These are phyloP conservation scores for Lipomyces spencermartinsiae DNA, from an alignment of 805 yeast genomes.

Conservation along the genomic window DNA sequence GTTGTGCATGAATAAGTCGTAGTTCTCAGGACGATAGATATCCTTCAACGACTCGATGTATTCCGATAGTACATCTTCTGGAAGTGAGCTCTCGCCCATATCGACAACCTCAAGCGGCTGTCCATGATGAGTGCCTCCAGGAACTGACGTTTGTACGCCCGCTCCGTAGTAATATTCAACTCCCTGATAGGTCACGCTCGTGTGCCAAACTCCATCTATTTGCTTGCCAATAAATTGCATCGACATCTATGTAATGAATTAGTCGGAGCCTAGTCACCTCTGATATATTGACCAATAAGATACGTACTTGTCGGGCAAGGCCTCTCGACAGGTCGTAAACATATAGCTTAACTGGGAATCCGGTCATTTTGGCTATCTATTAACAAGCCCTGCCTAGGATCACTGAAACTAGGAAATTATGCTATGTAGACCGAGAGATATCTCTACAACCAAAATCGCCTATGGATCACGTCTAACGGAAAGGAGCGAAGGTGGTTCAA, in stretches of 20 bases:
- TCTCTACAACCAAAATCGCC: background rate
- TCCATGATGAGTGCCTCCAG: conserved; percentile 68
- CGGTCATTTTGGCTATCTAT: conserved; percentile 13
- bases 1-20: conserved; percentile 66
- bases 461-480: background rate
- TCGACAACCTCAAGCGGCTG: conserved; percentile 59
- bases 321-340: conserved; percentile 71
- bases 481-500: background rate
- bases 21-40: conserved; percentile 55
- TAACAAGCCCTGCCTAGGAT: too few relatives aligned
- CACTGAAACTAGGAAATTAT: too few relatives aligned
- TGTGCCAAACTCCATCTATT: conserved; percentile 70
- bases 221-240: conserved; percentile 58
- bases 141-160: conserved; percentile 57
- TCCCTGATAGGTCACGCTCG: conserved; percentile 60
- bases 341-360: conserved; percentile 56
- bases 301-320: conserved; percentile 55
- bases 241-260: conserved; percentile 42
- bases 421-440: background rate
- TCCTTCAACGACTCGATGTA: conserved; percentile 58
- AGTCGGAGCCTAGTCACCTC: background rate
- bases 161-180: conserved; percentile 65
- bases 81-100: conserved; percentile 60
- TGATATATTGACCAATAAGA: background rate
- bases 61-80: conserved; percentile 59